Base-by-base conservation (phyloP, 2,329 filamentous ascomycete species). In the Rachicladosporium sp. region DNA sequence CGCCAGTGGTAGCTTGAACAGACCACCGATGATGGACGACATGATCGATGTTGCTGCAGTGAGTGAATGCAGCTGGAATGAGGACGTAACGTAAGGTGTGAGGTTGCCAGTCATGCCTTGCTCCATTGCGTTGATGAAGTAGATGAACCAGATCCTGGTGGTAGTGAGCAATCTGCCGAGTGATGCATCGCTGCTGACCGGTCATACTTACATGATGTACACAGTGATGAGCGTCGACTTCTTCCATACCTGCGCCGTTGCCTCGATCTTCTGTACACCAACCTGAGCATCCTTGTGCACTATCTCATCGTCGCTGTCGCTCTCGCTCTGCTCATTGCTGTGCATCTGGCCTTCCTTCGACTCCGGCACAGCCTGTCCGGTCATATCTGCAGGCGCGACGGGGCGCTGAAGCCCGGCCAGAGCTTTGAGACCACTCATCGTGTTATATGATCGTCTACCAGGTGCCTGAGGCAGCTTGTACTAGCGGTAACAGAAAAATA, bases 1-100 rank as follows among this genome's bases (percentile, higher is more conserved):
- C 39, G 79, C 77, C 46, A 80, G 68, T 1, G 78, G 73, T 7
- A 82, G 68, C 53, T 79, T 79, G 40, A 72, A 67, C 10, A 80
- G 67, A 33, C 75, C 78, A 51, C 64, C 62, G 36, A 79, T 70
- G 31, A 74, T 58, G 43, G 60, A 66, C 8, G 72, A 61, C 19
- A 79, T 63, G 44, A 79, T 71, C 36, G 61, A 60, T 8, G 73
- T 70, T 2, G 71, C 67, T 2, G 70, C 64, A 2, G 71, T 63
- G 10, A 49, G 46, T 5, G 57, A 55, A 2, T 56, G 54, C 1
- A 43, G 41, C 10, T 29, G 15, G 43, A 59, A 60, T 38, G 36
- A 40, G 12, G 53, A 48, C 35, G 57, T 59, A 23, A 56, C 57
- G 13, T 50, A 48, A 35, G 49, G 36, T 29, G 52, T 53, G 31